Conservation (phyloP, 331 rosid species). For the Prunus yedoensis region DNA sequence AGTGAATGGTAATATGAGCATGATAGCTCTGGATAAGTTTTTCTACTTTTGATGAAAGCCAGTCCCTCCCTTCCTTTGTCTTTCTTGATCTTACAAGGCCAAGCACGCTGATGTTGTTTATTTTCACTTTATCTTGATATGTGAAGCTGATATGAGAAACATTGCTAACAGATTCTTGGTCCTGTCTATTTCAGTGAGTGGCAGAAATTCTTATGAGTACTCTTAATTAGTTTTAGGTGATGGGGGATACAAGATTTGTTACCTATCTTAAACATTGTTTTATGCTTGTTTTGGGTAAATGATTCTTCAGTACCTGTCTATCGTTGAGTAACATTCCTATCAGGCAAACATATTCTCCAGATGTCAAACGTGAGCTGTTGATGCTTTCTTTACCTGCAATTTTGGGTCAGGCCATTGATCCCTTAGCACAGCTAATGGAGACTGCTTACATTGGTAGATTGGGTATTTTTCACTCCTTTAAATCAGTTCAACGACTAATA, state of each 20-base stretch:
- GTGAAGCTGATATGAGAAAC: background rate
- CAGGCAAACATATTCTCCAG: conserved; percentile 14
- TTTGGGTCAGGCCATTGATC: conserved; percentile 59
- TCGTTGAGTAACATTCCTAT: conserved; percentile 25
- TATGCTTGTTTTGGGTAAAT: background rate
- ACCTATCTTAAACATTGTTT: background rate
- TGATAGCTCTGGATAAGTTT: background rate
- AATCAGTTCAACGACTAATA: background rate
- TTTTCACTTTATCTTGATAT: background rate
- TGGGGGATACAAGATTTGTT: background rate
- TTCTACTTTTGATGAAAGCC: background rate
- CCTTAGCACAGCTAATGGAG: conserved; percentile 59
- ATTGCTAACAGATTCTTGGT: background rate
- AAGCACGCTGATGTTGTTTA: background rate
- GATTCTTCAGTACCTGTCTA: background rate
- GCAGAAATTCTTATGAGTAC: too few relatives aligned
- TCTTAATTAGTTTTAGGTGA: background rate
- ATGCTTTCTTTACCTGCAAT: conserved; percentile 48
- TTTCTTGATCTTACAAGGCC: background rate
- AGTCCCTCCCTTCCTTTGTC: background rate
- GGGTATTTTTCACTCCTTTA: conserved; percentile 32
- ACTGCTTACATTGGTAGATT: conserved; percentile 58
- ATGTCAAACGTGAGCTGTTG: conserved; percentile 46
- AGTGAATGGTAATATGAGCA: background rate
- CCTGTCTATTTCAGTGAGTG: background rate